Percentiles rank a stretch among this genome's conserved stretches.
These are phyloP conservation scores for Dothistroma septosporum DNA, from an alignment of 2,329 filamentous ascomycete genomes.

Conservation along the genomic window DNA sequence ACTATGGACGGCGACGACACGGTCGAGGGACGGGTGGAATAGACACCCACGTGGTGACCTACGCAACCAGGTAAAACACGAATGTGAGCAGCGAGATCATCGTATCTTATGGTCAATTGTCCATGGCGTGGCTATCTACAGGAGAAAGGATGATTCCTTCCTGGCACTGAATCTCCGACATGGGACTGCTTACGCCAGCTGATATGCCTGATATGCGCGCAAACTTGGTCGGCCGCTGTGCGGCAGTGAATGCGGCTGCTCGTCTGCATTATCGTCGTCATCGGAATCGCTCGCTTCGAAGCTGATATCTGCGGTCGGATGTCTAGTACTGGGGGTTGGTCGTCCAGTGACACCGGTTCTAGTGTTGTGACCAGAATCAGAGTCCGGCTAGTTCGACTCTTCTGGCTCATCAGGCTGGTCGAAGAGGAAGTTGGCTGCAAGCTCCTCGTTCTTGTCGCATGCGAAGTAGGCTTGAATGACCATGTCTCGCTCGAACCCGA, in stretches of 20 bases:
- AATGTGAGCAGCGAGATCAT: background rate
- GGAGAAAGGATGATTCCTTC: background rate
- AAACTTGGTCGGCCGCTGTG: background rate
- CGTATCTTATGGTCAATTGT: background rate
- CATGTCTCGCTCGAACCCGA: conserved; percentile 88
- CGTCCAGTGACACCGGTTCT: background rate
- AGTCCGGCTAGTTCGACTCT: conserved; percentile 17
- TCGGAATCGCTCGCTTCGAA: background rate
- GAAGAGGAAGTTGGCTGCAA: conserved; percentile 96
- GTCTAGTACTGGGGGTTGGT: background rate
- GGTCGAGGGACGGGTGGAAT: too few species aligned
- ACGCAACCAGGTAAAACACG: too few species aligned
- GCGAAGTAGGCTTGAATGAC: conserved; percentile 99
- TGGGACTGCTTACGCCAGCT: background rate
- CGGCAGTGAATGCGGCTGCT: background rate
- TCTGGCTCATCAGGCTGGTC: conserved; percentile 80
- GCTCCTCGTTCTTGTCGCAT: conserved; percentile 98
- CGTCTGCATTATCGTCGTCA: background rate
- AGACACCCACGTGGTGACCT: too few species aligned
- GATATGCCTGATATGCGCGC: background rate
- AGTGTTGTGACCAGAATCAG: background rate
- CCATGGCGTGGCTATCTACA: background rate
- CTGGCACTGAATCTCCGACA: background rate
- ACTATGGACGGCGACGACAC: too few species aligned
- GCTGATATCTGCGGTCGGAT: background rate